Evolutionary conservation across 2,329 filamentous ascomycete genomes (phyloP).

Genomic region (Hawksworthiomyces lignivorus): DNA sequence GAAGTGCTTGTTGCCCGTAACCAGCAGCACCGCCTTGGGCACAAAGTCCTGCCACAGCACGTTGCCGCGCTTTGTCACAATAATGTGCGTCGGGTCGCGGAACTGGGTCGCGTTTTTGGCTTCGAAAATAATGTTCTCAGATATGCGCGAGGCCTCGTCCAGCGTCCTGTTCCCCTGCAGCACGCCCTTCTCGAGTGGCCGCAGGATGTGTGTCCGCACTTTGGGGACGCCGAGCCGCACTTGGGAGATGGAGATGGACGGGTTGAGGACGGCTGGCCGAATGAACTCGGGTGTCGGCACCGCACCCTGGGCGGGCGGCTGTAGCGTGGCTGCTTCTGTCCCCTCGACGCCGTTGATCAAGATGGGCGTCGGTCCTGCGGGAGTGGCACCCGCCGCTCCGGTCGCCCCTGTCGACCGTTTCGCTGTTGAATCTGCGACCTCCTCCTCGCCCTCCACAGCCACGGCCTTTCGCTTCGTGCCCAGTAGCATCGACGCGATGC

Average conservation of each 20-base stretch:
- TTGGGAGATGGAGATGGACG: slow-evolving; percentile 73
- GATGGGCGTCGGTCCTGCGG: slow-evolving; percentile 46
- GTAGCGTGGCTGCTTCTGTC: slow-evolving; percentile 63
- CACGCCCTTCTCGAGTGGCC: slow-evolving; percentile 65
- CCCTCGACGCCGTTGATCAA: slow-evolving; percentile 71
- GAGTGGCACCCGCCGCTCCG: slow-evolving; percentile 28
- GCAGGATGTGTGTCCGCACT: slow-evolving; percentile 72
- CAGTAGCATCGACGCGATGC: slow-evolving; percentile 74
- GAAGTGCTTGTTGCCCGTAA: slow-evolving; percentile 82
- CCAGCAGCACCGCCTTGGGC: slow-evolving; percentile 76
- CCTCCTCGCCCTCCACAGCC: slow-evolving; percentile 65
- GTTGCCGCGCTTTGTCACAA: slow-evolving; percentile 70
- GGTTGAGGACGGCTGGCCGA: slow-evolving; percentile 78
- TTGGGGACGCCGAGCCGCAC: slow-evolving; percentile 82
- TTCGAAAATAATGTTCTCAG: slow-evolving; percentile 74
- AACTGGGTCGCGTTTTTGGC: slow-evolving; percentile 73
- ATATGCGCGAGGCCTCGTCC: slow-evolving; percentile 55
- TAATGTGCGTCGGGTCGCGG: slow-evolving; percentile 77
- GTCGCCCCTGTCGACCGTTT: slow-evolving; percentile 2
- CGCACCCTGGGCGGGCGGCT: slow-evolving; percentile 50
- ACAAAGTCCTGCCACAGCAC: slow-evolving; percentile 91
- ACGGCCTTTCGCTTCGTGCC: slow-evolving; percentile 87
- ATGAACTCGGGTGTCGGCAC: slow-evolving; percentile 74
- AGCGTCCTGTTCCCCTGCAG: slow-evolving; percentile 43
- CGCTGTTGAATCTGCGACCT: slow-evolving; percentile 25